Base-by-base conservation (phyloP, 768 basidiomycete species). In the Boletus bicolor region DNA sequence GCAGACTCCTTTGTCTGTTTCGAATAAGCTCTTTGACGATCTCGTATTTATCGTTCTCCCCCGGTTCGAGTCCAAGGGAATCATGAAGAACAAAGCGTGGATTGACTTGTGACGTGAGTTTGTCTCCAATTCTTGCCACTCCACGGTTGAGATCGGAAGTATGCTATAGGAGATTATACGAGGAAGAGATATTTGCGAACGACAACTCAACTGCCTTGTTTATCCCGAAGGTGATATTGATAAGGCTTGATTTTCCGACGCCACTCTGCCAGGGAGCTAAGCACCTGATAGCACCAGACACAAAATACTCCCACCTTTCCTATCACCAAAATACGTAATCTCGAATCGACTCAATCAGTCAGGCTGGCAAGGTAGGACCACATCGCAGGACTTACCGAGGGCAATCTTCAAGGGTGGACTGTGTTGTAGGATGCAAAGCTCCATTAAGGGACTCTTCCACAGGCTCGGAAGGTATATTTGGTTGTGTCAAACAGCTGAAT, bases 51-150 rank as follows among this genome's bases (percentile, higher is more conserved):
- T 9, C 42, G 11, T 44, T 19, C 0, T 56, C 55, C 5, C 55
- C 55, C 10, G 49, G 24, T 21, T 56, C 55, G 14, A 52, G 52
- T 17, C 49, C 55, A 15, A 53, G 21, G 12, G 49, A 52, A 11
- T 46, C 44, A 17, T 56, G 55, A 14, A 56, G 44, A 11, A 45
- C 39, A 17, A 52, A 35, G 4, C 32, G 37, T 30, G 44, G 5
- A 34, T 56, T 56, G 30, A 34, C 50, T 26, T 37, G 21, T 34
- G 55, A 56, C 6, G 19, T 41, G 19, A 41, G 19, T 9, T 41
- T 19, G 19, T 41, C 39, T 21, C 21, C 39, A 21, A 41, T 41
- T 21, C 19, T 41, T 21, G 19, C 39, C 11, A 21, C 7, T 12
- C 39, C 39, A 5, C 19, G 19, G 10, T 21, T 9, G 19, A 21